These are phyloP conservation scores for Tylopilus sp. DNA, from an alignment of 768 basidiomycete species.

Conservation along the genomic window DNA sequence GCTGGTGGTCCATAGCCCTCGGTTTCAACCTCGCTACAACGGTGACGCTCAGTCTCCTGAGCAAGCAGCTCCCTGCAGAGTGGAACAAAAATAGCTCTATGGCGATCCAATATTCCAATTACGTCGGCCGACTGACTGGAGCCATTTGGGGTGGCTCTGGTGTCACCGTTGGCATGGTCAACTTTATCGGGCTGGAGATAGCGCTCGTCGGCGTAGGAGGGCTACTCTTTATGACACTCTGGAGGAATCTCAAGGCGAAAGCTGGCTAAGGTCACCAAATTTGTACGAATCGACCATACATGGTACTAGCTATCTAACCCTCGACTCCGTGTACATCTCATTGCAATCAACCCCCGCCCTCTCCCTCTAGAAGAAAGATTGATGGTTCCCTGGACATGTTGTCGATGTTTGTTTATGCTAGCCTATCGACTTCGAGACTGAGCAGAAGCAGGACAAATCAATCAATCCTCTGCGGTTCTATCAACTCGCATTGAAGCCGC, in stretches of 20 bases:
- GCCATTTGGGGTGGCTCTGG: conserved; percentile 70
- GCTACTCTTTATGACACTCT: conserved; percentile 48
- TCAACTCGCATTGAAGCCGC: conserved; percentile 56
- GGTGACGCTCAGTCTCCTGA: conserved; percentile 61
- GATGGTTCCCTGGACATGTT: conserved; percentile 25
- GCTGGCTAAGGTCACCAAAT: too few species aligned
- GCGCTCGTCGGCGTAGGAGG: conserved; percentile 55
- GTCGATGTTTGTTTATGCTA: conserved; percentile 16
- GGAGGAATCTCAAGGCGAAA: conserved; percentile 62
- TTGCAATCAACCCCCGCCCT: too few species aligned
- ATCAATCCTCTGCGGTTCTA: conserved; percentile 55
- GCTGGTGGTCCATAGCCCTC: conserved; percentile 52
- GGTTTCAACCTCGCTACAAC: conserved; percentile 75
- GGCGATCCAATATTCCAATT: conserved; percentile 69
- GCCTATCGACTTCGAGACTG: conserved; percentile 6
- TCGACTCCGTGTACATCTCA: not conserved
- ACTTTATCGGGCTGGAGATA: conserved; percentile 61
- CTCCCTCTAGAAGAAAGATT: conserved; percentile 37
- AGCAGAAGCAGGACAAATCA: conserved; percentile 27
- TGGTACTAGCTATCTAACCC: not conserved
- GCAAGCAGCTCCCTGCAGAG: conserved; percentile 61
- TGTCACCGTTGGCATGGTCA: conserved; percentile 49
- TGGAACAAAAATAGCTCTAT: conserved; percentile 59
- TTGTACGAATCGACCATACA: not conserved
- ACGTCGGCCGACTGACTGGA: conserved; percentile 59